Base-by-base conservation (phyloP, 192 early-diverging fungal genomes). In the Coemansia sp. region DNA sequence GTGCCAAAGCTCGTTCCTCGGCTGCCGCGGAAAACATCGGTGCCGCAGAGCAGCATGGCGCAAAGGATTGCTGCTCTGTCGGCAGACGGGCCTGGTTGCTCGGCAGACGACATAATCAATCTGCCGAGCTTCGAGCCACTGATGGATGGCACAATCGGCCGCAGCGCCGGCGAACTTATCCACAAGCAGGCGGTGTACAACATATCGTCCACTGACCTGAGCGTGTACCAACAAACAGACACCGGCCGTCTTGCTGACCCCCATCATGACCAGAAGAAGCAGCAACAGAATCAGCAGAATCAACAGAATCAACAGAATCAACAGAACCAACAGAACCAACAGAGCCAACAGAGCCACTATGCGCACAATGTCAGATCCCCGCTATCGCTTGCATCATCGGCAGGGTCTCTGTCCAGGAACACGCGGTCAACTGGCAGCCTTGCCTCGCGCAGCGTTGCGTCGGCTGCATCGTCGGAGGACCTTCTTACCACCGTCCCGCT, bases 181-280 rank as follows among this genome's bases (percentile, higher is more conserved):
- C 77, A 74, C 52, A 58, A 70, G 25, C 72, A 80, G 64, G 77
- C 77, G 1, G 64, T 64, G 16, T 68, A 64, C n/a, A 79, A 79
- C 31, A 46, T 79, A 46, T 79, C 71, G 4, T 45, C 42, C 4
- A 57, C 30, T 31, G 55, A 57, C 18, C 55, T 57, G 29, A 21
- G 34, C 31, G 55, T 51, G 23, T 26, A 7, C 21, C 3, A 51
- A 7, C 48, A 25, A 1, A 51, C 25, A 26, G 48, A 43, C 4
- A 16, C 12, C 40, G 4, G 40, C 40, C 40, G 18, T 16, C n/a
- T n/a, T n/a, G n/a, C n/a, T n/a, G n/a, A n/a, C n/a, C n/a, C n/a
- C n/a, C n/a, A n/a, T n/a, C n/a, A n/a, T n/a, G n/a, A n/a, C n/a
- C n/a, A n/a, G n/a, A n/a, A n/a, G n/a, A n/a, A n/a, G n/a, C n/a